phyloP scores from a whole-genome alignment of 257 asterid species.

The Plantago elongata region DNA sequence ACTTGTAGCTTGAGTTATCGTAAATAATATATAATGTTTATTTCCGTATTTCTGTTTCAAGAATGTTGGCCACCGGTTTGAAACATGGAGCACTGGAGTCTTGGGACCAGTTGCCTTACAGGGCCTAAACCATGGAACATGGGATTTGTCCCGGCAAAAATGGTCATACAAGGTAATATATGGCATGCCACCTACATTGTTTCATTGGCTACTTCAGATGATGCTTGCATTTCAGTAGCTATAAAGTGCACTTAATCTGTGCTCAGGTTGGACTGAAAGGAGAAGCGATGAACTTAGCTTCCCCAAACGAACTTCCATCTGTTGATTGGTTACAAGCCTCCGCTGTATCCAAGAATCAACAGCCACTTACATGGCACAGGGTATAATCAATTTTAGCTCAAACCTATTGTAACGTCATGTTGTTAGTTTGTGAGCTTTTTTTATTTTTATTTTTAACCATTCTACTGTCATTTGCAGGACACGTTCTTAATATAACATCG shows the following conservation, averaged over 20 bases:
- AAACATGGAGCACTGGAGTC: constrained; percentile 68
- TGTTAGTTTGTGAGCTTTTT: no score
- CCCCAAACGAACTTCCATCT: constrained; percentile 44
- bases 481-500: no score
- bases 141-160: constrained; percentile 73
- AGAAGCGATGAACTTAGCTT: constrained; percentile 68
- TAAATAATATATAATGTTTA: no score
- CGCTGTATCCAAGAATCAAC: constrained; percentile 35
- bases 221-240: constrained; percentile 8
- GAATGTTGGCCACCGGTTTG: constrained; percentile 76
- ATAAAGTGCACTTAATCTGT: background rate
- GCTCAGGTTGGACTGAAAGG: constrained; percentile 80
- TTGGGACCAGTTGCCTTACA: constrained; percentile 71
- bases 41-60: constrained; percentile 23
- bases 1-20: no score
- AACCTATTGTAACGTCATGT: background rate
- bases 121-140: constrained; percentile 61
- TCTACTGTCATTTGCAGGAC: no score
- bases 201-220: constrained; percentile 1
- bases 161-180: constrained; percentile 86
- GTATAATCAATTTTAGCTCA: constrained; percentile 30
- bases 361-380: constrained; percentile 92
- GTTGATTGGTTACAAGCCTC: constrained; percentile 60
- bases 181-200: background rate
- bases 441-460: no score